phyloP scores from a whole-genome alignment of 202 grass and related monocot species.

The Sporobolus alterniflorus region DNA sequence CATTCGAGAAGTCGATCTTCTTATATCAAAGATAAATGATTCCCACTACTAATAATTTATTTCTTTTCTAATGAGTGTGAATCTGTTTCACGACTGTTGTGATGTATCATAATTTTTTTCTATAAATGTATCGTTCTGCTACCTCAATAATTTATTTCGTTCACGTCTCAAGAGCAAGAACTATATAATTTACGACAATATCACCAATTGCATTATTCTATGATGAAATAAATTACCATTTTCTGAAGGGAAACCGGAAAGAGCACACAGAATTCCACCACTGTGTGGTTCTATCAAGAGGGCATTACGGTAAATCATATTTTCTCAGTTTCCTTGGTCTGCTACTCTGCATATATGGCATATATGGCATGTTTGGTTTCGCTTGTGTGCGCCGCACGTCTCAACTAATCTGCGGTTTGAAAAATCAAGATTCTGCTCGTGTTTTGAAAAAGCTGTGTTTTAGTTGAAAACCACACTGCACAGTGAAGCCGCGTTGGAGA shows the following conservation, averaged over 20 bases:
- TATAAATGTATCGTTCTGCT: not conserved
- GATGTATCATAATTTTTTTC: not conserved
- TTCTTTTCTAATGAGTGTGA: too few species aligned
- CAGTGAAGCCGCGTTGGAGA: too few species aligned
- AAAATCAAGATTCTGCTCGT: too few species aligned
- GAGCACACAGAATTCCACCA: not conserved
- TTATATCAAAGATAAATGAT: too few species aligned
- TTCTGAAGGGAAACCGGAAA: not conserved
- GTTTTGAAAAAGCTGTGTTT: too few species aligned
- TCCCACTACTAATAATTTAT: too few species aligned
- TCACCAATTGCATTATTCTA: not conserved
- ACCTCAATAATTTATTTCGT: not conserved
- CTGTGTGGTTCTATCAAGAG: not conserved
- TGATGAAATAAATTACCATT: not conserved
- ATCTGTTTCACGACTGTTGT: too few species aligned
- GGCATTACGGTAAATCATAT: constrained; percentile 45
- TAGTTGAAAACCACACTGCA: too few species aligned
- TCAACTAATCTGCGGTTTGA: too few species aligned
- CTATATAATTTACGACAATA: not conserved
- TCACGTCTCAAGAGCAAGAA: not conserved
- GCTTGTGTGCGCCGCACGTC: too few species aligned
- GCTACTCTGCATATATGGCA: constrained; percentile 51
- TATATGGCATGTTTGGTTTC: too few species aligned
- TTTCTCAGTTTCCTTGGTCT: constrained; percentile 13
- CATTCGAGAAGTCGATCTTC: too few species aligned